A percentile compares a stretch with the other conserved stretches of the same genome.
These are phyloP conservation scores for Tetrahymena malaccensis DNA, from an alignment of 73 alveolate genomes.

Conservation along the genomic window DNA sequence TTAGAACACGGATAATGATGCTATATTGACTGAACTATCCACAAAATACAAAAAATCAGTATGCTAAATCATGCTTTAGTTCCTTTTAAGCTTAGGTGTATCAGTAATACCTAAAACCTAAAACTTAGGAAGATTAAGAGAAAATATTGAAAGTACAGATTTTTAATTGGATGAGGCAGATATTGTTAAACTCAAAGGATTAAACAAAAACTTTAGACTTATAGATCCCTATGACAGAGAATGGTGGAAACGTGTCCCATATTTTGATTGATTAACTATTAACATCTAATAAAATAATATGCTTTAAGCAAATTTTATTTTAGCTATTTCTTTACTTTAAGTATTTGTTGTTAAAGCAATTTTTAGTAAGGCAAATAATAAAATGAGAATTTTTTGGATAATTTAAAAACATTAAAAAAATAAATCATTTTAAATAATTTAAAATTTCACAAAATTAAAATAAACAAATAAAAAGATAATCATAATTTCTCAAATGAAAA, in stretches of 20 bases:
- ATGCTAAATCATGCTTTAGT: slow-evolving; percentile 51
- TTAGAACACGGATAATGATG: slow-evolving; percentile 19
- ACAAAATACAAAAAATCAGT: slow-evolving; percentile 42
- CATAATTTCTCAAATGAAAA: no score
- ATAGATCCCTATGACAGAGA: slow-evolving; percentile 7
- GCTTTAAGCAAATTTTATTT: no score
- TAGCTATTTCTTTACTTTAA: no score
- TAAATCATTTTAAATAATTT: no score
- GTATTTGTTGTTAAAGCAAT: no score
- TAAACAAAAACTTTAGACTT: background rate
- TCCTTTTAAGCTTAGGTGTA: slow-evolving; percentile 58
- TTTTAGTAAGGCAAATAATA: no score
- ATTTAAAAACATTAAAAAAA: no score
- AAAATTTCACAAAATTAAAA: no score
- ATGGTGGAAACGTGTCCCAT: background rate
- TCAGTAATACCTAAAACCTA: slow-evolving; percentile 60
- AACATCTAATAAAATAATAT: no score
- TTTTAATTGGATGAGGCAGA: background rate
- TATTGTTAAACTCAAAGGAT: background rate
- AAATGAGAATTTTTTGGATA: no score
- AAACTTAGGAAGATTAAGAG: slow-evolving; percentile 24
- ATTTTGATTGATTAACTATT: background rate
- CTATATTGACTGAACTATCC: slow-evolving; percentile 34
- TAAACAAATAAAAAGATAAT: no score
- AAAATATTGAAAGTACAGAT: slow-evolving; percentile 23